Evolutionary conservation across 495 filamentous ascomycete genomes (phyloP).

Genomic region (Aspergillus indologenus): DNA sequence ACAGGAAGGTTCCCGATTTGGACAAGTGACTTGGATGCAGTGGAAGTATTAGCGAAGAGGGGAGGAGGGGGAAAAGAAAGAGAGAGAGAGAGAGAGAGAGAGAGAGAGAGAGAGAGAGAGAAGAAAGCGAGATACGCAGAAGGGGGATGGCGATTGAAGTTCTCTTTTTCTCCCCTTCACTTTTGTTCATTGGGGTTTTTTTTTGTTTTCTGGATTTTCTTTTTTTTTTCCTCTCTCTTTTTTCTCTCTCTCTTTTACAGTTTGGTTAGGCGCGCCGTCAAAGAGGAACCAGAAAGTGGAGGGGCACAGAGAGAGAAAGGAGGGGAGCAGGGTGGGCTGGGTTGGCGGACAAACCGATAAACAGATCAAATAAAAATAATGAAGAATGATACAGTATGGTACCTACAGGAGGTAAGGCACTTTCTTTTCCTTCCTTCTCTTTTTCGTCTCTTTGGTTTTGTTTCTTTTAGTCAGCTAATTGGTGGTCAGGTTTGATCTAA

Average conservation of each 20-base stretch:
- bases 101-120: constrained; percentile 1
- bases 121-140: constrained; percentile 7
- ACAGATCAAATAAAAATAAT: constrained; percentile 6
- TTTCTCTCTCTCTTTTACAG: constrained; percentile 2
- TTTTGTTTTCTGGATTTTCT: too few relatives aligned
- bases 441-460: neutral
- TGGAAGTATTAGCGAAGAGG: constrained; percentile 3
- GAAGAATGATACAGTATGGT: neutral
- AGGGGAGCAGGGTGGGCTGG: constrained; percentile 19
- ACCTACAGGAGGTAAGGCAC: neutral
- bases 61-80: neutral
- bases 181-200: constrained; percentile 12
- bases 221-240: constrained; percentile 2
- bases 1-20: constrained; percentile 9
- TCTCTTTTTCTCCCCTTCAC: constrained; percentile 2
- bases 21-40: constrained; percentile 5
- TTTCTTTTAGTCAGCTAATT: neutral
- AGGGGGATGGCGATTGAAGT: constrained; percentile 6
- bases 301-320: constrained; percentile 18
- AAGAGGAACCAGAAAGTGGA: constrained; percentile 22
- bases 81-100: neutral
- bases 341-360: constrained; percentile 12
- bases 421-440: neutral
- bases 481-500: neutral
- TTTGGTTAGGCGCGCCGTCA: constrained; percentile 17